Evolutionary conservation across 257 asterid genomes (phyloP).

Genomic region (Solanum boliviense): DNA sequence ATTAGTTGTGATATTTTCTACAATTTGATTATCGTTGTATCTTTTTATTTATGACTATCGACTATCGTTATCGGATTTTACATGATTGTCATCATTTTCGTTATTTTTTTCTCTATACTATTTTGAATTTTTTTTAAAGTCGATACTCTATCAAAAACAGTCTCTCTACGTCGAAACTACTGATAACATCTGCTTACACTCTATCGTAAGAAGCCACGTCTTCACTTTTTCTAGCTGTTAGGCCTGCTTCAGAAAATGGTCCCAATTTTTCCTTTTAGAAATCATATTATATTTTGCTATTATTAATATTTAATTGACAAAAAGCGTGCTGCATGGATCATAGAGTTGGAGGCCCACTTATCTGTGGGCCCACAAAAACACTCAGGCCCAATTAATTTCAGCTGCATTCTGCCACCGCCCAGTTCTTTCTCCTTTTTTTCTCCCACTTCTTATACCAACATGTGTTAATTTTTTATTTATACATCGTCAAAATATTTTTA

Average conservation of each 20-base stretch:
- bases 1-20: no score
- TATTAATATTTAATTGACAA: neutral
- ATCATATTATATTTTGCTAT: neutral
- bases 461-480: neutral
- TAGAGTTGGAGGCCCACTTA: neutral
- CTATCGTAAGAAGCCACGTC: neutral
- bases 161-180: accelerated
- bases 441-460: neutral
- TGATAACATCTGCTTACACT: no score
- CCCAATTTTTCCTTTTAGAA: neutral
- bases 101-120: no score
- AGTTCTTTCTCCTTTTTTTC: neutral
- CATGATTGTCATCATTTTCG: neutral
- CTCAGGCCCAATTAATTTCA: neutral
- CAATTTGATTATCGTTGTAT: neutral
- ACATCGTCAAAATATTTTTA: no score
- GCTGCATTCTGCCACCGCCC: neutral
- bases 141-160: accelerated
- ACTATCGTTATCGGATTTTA: no score
- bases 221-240: neutral
- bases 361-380: constrained; percentile 25
- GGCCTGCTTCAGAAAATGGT: constrained; percentile 13
- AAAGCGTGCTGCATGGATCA: constrained; percentile 27
- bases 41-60: no score
- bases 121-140: no score